These are phyloP conservation scores for Corymbia maculata DNA, from an alignment of 345 rosid species.

Conservation along the genomic window DNA sequence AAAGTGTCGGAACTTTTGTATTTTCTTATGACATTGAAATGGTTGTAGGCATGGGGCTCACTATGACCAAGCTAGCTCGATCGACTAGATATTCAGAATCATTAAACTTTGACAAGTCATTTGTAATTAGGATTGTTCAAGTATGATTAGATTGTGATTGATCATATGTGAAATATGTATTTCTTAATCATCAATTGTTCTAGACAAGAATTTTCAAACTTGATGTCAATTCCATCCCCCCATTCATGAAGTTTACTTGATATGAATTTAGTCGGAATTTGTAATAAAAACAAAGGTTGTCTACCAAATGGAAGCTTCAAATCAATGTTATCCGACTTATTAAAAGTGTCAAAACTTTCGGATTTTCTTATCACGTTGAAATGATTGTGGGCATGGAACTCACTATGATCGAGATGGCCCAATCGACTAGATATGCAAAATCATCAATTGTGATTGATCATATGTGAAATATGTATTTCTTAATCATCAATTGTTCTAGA, in stretches of 20 bases:
- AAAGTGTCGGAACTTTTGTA: neutral
- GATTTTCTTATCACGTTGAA: neutral
- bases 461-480: too few species aligned
- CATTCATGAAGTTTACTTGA: neutral
- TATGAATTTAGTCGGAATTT: neutral
- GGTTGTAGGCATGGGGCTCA: neutral
- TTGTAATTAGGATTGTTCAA: neutral
- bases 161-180: neutral
- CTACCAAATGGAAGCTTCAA: neutral
- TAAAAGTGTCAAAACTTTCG: neutral
- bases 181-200: neutral
- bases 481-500: neutral
- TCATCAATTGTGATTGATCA: rapidly evolving
- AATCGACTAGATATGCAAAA: neutral
- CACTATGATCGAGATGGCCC: neutral
- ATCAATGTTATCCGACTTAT: neutral
- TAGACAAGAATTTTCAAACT: neutral
- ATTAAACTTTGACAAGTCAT: neutral
- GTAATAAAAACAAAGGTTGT: neutral
- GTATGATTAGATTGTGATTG: neutral
- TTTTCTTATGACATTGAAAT: neutral
- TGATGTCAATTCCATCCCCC: neutral
- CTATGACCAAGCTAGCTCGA: neutral
- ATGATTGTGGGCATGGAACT: neutral
- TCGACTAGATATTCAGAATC: neutral